Percentiles rank a stretch among this genome's conserved stretches.
phyloP scores from a whole-genome alignment of 108 stramenopile genomes.

The Schizochytrium sp. region DNA sequence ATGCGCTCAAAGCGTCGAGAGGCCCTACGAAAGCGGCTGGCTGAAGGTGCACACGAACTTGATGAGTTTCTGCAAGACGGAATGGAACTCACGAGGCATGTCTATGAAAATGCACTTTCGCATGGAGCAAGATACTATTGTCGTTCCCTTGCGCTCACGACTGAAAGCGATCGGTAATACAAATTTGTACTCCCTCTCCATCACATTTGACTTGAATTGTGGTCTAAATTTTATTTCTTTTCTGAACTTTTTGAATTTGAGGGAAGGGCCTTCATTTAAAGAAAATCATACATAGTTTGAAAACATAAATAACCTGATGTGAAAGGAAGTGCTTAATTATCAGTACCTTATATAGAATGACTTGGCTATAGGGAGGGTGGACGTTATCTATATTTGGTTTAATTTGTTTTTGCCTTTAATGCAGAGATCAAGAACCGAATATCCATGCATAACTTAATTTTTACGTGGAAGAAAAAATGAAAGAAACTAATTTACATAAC shows the following conservation, averaged over 20 bases:
- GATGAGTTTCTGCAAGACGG: conserved; percentile 15
- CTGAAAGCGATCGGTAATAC: not conserved
- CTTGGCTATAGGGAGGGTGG: too few species aligned
- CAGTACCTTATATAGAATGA: too few species aligned
- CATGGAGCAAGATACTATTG: conserved; percentile 38
- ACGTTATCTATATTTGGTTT: too few species aligned
- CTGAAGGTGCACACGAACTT: conserved; percentile 15
- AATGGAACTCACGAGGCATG: not conserved
- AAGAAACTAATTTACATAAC: too few species aligned
- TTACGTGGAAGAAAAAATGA: too few species aligned
- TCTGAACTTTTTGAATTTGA: not conserved
- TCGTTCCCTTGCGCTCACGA: not conserved
- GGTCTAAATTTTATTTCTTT: not conserved
- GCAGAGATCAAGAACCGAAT: too few species aligned
- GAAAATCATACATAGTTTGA: too few species aligned
- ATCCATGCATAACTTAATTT: too few species aligned
- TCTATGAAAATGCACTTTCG: conserved; percentile 10
- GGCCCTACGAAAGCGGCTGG: not conserved
- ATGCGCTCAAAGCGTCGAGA: not conserved
- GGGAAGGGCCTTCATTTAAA: not conserved
- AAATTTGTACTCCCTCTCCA: not conserved
- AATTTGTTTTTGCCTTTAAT: too few species aligned
- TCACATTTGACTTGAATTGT: not conserved
- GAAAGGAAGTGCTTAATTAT: too few species aligned
- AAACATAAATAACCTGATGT: too few species aligned